Evolutionary conservation across 202 grass and related monocot species (phyloP).

Genomic region (Carex sylvatica): DNA sequence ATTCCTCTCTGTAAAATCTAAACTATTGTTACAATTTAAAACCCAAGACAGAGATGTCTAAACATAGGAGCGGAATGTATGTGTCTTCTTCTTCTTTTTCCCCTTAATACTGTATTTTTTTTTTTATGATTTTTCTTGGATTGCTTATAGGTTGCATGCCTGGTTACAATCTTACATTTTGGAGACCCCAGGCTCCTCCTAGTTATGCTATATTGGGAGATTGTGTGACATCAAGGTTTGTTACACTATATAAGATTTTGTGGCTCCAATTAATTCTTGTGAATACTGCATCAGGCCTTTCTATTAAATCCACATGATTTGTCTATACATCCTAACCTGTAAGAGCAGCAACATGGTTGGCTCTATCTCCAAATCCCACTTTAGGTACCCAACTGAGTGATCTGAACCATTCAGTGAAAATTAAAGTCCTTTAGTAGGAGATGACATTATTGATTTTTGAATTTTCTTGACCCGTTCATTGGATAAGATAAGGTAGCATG

Average conservation of each 20-base stretch:
- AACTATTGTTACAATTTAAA: neutral
- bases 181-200: slow-evolving; percentile 89
- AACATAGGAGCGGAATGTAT: neutral
- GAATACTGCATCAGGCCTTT: neutral
- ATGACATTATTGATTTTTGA: neutral
- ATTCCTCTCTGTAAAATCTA: neutral
- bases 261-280: neutral
- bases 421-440: neutral
- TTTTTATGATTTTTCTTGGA: slow-evolving; percentile 23
- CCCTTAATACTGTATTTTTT: neutral
- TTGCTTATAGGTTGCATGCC: slow-evolving; percentile 52
- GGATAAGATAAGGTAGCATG: neutral
- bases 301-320: neutral
- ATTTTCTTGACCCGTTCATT: neutral
- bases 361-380: neutral
- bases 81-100: neutral
- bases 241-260: neutral
- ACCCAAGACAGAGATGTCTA: neutral
- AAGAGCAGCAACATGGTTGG: neutral
- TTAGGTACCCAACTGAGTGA: neutral
- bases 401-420: neutral
- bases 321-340: neutral
- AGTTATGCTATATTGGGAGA: slow-evolving; percentile 98
- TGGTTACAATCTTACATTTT: slow-evolving; percentile 94
- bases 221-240: slow-evolving; percentile 89